Percentiles rank a stretch among this genome's conserved stretches.
These are phyloP conservation scores for Ustilago nuda DNA, from an alignment of 1,284 basidiomycete species.

Conservation along the genomic window DNA sequence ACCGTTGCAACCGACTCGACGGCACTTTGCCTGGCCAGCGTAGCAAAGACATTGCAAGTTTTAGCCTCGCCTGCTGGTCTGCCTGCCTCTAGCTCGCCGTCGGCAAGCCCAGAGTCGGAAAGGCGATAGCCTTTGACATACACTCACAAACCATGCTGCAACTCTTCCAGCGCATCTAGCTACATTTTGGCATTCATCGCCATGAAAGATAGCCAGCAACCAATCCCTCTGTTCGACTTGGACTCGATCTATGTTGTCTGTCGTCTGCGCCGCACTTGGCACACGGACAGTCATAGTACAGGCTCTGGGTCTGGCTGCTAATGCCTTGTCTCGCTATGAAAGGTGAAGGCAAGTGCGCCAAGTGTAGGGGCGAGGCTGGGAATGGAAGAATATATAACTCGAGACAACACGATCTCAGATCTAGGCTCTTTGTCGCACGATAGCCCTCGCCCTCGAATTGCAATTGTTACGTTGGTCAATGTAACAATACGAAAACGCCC, in stretches of 20 bases:
- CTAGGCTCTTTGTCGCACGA: not conserved
- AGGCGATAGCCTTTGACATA: not conserved
- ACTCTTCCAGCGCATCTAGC: not conserved
- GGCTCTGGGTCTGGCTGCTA: not conserved
- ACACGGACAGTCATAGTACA: not conserved
- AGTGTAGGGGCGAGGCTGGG: not conserved
- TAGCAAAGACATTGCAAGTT: slow-evolving; percentile 24
- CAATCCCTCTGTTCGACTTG: not conserved
- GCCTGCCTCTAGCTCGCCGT: slow-evolving; percentile 3
- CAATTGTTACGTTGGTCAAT: not conserved
- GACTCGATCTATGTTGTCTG: not conserved
- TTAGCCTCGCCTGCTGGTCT: slow-evolving; percentile 16
- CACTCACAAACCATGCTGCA: not conserved
- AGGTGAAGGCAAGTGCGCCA: not conserved
- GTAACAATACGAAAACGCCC: not conserved
- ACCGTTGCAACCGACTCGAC: slow-evolving; percentile 7
- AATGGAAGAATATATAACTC: slow-evolving; percentile 13
- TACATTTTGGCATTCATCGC: too few relatives aligned
- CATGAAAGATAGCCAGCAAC: not conserved
- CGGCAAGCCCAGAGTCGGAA: slow-evolving; percentile 1
- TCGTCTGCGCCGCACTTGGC: not conserved
- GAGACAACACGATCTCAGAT: not conserved
- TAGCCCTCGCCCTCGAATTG: not conserved
- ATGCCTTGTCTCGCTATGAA: too few relatives aligned
- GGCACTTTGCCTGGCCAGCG: slow-evolving; percentile 14